Evolutionary conservation across 495 filamentous ascomycete species (phyloP).

Genomic region (Viridothelium virens): DNA sequence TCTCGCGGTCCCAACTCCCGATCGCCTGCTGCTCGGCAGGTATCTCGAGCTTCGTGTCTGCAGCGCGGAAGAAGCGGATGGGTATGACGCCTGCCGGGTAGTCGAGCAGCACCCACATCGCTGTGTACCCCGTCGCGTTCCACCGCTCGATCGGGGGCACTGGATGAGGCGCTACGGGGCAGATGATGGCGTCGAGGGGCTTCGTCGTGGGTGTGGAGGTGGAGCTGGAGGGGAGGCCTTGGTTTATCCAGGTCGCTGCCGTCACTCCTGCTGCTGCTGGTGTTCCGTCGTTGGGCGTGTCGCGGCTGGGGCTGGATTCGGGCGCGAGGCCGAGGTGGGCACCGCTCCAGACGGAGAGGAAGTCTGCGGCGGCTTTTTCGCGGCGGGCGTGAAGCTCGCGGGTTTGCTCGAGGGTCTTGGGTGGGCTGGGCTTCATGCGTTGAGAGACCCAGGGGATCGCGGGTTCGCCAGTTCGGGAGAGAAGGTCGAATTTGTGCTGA

Average conservation of each 20-base stretch:
- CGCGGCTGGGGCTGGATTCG: neutral
- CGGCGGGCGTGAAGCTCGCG: constrained; percentile 45
- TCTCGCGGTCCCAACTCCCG: constrained; percentile 52
- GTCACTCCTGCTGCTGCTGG: neutral
- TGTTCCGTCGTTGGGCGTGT: constrained; percentile 6
- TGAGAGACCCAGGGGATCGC: constrained; percentile 52
- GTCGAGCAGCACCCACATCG: constrained; percentile 53
- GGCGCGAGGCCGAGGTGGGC: neutral
- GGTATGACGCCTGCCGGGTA: constrained; percentile 55
- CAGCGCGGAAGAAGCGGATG: constrained; percentile 41
- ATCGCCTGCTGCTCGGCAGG: constrained; percentile 34
- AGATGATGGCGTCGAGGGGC: constrained; percentile 34
- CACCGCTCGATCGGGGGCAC: constrained; percentile 56
- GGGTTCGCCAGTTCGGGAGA: constrained; percentile 48
- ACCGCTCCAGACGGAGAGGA: constrained; percentile 50
- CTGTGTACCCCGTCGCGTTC: constrained; percentile 55
- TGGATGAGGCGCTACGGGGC: constrained; percentile 39
- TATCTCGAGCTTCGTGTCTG: constrained; percentile 47
- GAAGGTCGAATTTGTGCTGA: constrained; percentile 45
- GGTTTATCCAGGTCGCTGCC: constrained; percentile 1
- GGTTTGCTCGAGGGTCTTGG: constrained; percentile 39
- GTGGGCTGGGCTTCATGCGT: constrained; percentile 40
- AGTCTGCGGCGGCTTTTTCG: constrained; percentile 44
- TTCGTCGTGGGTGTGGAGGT: neutral
- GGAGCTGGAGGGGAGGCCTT: neutral